Evolutionary conservation across 352 stramenopile genomes (phyloP), one percentile per base, ranked within the genome.

Genomic region (Phytophthora rubi): DNA sequence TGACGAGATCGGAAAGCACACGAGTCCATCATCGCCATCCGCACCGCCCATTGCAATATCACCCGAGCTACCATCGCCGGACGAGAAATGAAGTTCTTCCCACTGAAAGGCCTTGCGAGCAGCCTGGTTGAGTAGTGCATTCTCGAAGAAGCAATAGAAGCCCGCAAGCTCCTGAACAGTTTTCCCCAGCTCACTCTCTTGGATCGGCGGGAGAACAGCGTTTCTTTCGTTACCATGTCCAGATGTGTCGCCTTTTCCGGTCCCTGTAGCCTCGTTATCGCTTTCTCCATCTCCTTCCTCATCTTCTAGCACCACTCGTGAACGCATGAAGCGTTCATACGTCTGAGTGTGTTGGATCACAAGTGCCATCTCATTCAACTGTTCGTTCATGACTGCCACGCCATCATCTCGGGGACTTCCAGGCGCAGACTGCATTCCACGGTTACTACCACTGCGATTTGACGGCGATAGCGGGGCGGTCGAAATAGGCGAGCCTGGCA

Each of bases 321-420:
- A 93, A 12, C 86, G 85, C 80, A 96, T 93, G 65, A 95, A 96
- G 8, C 89, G 88, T 67, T 96, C 89, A 66, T 91, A 96, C 12
- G 89, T 96, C 75, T 96, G 89, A 15, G 89, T 95, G 69, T 96
- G 88, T 49, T 96, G 89, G 56, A 96, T 91, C 35, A 96, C 78
- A 15, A 96, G 60, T 18, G 86, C 89, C 56, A 96, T 82, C 71
- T 96, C 89, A 71, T 96, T 94, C 30, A 96, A 75, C 65, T 94
- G 87, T 51, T 93, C 86, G 64, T 95, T 93, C 68, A 94, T 79
- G n/a, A 75, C 68, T 0, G 85, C 81, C 47, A 94, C 89, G 9
- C 76, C 82, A 42, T 92, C 81, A 26, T 93, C 87, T 6, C 48
- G 75, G 9, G 62, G 42, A 57, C 66, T 73, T 54, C 16, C 39